Evolutionary conservation across 1,284 basidiomycete species (phyloP), one percentile per base, ranked within the genome.

Genomic region (Entoloma clypeatum): DNA sequence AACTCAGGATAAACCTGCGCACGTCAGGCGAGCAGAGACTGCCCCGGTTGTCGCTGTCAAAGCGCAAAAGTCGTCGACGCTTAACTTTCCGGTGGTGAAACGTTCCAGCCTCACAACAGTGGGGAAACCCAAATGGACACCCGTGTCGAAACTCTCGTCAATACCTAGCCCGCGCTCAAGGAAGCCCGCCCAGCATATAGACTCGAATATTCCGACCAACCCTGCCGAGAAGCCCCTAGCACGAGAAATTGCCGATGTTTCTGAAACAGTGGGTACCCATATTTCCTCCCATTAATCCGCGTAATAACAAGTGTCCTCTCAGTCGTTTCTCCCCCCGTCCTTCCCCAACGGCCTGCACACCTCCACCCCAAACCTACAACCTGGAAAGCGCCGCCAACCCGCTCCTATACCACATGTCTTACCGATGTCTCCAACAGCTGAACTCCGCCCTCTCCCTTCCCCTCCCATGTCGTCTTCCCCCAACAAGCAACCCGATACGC

Each of bases 281-380:
- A 16, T 21, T 34, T 7, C 28, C 9, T 21, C 9, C 19, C 21
- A 8, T 10, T 27, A 30, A 9, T 16, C 5, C n/a, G n/a, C n/a
- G n/a, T n/a, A n/a, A 22, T 21, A 19, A 22, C 38, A 45, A 11
- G 44, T 21, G 23, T 25, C 10, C 10, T 29, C 5, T 18, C 33
- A 64, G 62, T 52, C 50, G 9, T 61, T 60, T 41, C 47, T 57
- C 8, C 62, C 60, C 4, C 60, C 59, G 6, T 61, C 60, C 5
- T 61, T 60, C 43, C 47, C 54, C 9, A 49, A 55, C 3, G 49
- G 56, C 22, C 39, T 62, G 3, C 41, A 41, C 4, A 59, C 57
- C 16, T 63, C 61, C 9, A 63, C 60, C 3, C 61, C 59, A 2
- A 50, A 50, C 36, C 33, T 44, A 3, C 47, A 44, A 34, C 31